phyloP scores from a whole-genome alignment of 2,329 filamentous ascomycete genomes.

The Zymoseptoria pseudotritici region DNA sequence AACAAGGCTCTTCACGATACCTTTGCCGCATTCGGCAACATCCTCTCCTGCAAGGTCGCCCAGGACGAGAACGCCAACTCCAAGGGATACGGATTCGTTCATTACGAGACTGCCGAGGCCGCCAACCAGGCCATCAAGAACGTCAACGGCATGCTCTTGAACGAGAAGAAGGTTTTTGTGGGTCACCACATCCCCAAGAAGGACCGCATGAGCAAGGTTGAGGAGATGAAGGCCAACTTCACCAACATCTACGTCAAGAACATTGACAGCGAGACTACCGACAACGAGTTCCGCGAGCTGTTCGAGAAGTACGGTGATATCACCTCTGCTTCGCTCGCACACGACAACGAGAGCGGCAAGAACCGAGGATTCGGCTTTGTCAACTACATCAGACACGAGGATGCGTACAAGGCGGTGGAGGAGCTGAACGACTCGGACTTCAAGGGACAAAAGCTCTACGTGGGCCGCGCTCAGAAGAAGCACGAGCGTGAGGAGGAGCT shows the following conservation, averaged over 20 bases:
- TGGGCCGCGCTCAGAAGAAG: slow-evolving; percentile 99
- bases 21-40: slow-evolving; percentile 98
- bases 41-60: slow-evolving; percentile 98
- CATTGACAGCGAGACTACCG: slow-evolving; percentile 72
- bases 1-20: slow-evolving; percentile 99
- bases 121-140: slow-evolving; percentile 97
- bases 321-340: slow-evolving; percentile 88
- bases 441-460: slow-evolving; percentile 91
- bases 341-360: slow-evolving; percentile 93
- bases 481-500: slow-evolving; percentile 99
- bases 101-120: slow-evolving; percentile 98
- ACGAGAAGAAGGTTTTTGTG: slow-evolving; percentile 99
- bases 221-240: slow-evolving; percentile 99
- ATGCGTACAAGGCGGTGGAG: slow-evolving; percentile 77
- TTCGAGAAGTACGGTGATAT: slow-evolving; percentile 92
- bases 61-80: slow-evolving; percentile 95
- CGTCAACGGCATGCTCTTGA: slow-evolving; percentile 98
- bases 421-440: slow-evolving; percentile 88
- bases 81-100: slow-evolving; percentile 98
- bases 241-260: slow-evolving; percentile 99
- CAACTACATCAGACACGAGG: slow-evolving; percentile 88
- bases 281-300: slow-evolving; percentile 88
- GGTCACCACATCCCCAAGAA: slow-evolving; percentile 99
- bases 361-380: slow-evolving; percentile 93
- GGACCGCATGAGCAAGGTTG: slow-evolving; percentile 99